Percentiles rank a stretch among this genome's conserved stretches.
Conservation (phyloP, 495 filamentous ascomycete species). For the Tuber calosporum region DNA sequence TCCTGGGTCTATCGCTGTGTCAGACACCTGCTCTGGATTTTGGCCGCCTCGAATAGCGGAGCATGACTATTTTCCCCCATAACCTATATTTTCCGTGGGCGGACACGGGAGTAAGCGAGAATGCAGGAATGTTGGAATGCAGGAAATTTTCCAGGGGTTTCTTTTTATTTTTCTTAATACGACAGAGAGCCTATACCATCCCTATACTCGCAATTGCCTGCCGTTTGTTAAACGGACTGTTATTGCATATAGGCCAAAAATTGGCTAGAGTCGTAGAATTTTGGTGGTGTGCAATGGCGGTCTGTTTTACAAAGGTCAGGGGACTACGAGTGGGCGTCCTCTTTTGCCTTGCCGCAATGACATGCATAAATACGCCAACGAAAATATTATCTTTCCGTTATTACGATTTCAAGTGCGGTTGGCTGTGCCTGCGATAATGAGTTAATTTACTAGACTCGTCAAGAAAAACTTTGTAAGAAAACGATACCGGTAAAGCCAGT, state of each 20-base stretch:
- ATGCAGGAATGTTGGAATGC: no score
- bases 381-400: conserved; percentile 4
- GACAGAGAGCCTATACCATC: conserved; percentile 24
- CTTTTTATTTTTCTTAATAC: conserved; percentile 16
- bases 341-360: conserved; percentile 18
- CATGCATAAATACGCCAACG: conserved; percentile 25
- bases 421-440: background rate
- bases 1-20: background rate
- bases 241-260: no score
- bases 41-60: background rate
- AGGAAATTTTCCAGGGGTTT: conserved; percentile 10
- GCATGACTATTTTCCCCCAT: background rate
- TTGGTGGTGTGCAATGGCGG: no score
- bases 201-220: conserved; percentile 13
- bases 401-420: conserved; percentile 2
- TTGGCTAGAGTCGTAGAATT: no score
- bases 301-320: no score
- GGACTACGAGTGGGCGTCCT: conserved; percentile 14
- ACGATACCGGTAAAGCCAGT: background rate
- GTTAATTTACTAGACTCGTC: background rate
- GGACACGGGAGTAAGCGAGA: conserved; percentile 22
- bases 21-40: background rate
- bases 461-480: background rate
- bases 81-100: conserved; percentile 7
- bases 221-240: no score